A percentile compares a stretch with the other conserved stretches of the same genome.
Conservation (phyloP, 345 rosid species). For the Kernera saxatilis region DNA sequence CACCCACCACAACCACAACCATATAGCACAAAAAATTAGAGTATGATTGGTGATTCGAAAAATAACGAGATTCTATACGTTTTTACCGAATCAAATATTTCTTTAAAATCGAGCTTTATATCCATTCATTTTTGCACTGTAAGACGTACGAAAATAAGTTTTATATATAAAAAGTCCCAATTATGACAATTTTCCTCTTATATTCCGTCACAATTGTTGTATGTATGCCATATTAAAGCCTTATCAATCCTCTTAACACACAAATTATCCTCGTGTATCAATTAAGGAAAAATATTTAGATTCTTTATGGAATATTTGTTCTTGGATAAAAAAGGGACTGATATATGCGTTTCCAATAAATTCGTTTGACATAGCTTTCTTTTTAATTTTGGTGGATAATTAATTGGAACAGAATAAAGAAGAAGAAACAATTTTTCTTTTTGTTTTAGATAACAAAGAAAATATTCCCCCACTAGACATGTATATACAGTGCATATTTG, state of each 20-base stretch:
- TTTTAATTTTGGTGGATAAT: neutral
- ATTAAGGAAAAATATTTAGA: neutral
- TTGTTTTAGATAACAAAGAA: slow-evolving; percentile 3
- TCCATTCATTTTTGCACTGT: neutral
- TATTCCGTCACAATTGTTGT: neutral
- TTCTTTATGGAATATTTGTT: neutral
- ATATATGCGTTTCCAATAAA: slow-evolving; percentile 1
- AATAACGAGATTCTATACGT: neutral
- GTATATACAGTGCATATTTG: neutral
- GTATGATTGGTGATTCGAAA: neutral
- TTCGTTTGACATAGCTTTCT: neutral
- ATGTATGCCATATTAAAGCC: neutral
- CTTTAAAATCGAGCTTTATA: neutral
- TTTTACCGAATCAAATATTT: neutral
- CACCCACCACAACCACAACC: neutral
- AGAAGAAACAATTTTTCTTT: slow-evolving; percentile 6
- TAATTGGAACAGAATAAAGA: slow-evolving; percentile 7
- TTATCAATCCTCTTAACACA: neutral
- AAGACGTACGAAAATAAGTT: neutral
- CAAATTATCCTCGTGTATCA: neutral
- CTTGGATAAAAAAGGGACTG: neutral
- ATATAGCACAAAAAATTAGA: neutral
- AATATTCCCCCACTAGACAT: slow-evolving; percentile 6
- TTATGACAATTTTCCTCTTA: neutral
- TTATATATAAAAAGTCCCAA: neutral